Base-by-base conservation (phyloP, 768 basidiomycete species). In the Pleurotus eryngii region DNA sequence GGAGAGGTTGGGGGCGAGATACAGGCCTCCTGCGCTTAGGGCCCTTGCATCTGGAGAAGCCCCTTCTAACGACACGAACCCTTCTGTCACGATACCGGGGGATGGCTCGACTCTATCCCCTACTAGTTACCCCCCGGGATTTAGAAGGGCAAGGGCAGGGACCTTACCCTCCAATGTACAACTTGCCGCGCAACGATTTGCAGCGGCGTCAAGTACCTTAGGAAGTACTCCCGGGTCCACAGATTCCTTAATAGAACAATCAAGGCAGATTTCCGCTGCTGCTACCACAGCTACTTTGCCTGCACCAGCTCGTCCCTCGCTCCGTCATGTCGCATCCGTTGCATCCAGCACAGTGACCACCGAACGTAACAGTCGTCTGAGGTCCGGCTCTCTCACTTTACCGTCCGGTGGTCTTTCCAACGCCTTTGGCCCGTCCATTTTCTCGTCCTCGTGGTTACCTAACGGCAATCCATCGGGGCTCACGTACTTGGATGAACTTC, bases 111-210 rank as follows among this genome's bases (percentile, higher is more conserved):
- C 78, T 59, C 66, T 87, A 67, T 84, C 90, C 64, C 80, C 87
- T 61, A 85, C 86, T 70, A 89, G 85, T 74, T 90, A 84, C 70
- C 89, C 91, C 59, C 80, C 89, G 56, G 90, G 92, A 60, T 96
- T 94, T 71, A 85, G 92, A 76, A 86, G 95, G 79, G 92, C 94
- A 68, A 87, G 95, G 86, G 96, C 95, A 63, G 96, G 95, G 57
- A 98, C 95, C 79, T 84, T 98, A 67, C 95, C 95, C 74, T 96
- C 95, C 64, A 95, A 95, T 70, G 88, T 96, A 54, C 88, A 90
- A 67, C 86, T 93, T 64, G 90, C 89, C 58, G 87, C 92, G 53
- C 89, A 92, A 71, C 84, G 87, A 57, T 92, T 85, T 72, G 87
- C 86, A 26, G 85, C 87, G 30, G 79, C 86, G 57, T 81, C 85